A percentile compares a stretch with the other conserved stretches of the same genome.
Conservation (phyloP, 2,329 filamentous ascomycete genomes). For the Dothidotthia symphoricarpi region DNA sequence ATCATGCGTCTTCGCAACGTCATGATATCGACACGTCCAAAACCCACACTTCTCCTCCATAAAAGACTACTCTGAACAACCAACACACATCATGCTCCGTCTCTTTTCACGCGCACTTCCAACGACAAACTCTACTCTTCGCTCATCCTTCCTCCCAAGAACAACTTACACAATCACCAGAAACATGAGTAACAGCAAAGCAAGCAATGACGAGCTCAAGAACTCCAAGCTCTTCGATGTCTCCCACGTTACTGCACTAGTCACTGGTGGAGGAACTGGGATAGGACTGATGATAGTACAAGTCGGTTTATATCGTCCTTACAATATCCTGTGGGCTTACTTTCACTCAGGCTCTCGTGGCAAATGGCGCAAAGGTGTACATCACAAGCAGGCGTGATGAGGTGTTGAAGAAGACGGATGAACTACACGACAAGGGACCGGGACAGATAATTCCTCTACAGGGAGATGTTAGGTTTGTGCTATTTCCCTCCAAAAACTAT, state of each 20-base stretch:
- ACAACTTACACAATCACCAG: conserved; percentile 21
- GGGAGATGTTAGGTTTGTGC: conserved; percentile 30
- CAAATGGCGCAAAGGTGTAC: conserved; percentile 58
- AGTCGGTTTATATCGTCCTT: too few relatives aligned
- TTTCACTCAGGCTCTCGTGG: conserved; percentile 63
- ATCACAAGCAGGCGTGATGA: conserved; percentile 37
- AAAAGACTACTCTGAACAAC: conserved; percentile 8
- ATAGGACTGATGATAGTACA: conserved; percentile 59
- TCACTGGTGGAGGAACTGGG: conserved; percentile 49
- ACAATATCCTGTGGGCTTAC: too few relatives aligned
- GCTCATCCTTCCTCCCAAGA: conserved; percentile 13
- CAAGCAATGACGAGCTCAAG: conserved; percentile 43
- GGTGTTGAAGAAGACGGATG: conserved; percentile 43
- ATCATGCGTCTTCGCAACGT: conserved; percentile 26
- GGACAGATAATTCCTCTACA: conserved; percentile 48
- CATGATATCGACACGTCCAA: conserved; percentile 29
- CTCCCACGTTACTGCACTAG: conserved; percentile 47
- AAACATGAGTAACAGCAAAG: conserved; percentile 37
- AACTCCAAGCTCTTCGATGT: conserved; percentile 48
- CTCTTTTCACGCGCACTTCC: conserved; percentile 24
- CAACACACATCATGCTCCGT: conserved; percentile 29
- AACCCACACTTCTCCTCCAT: conserved; percentile 12
- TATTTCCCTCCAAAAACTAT: not conserved
- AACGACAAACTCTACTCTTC: conserved; percentile 6
- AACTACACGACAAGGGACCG: conserved; percentile 48